These are phyloP conservation scores for Solanum acaule DNA, from an alignment of 257 asterid species.

Conservation along the genomic window DNA sequence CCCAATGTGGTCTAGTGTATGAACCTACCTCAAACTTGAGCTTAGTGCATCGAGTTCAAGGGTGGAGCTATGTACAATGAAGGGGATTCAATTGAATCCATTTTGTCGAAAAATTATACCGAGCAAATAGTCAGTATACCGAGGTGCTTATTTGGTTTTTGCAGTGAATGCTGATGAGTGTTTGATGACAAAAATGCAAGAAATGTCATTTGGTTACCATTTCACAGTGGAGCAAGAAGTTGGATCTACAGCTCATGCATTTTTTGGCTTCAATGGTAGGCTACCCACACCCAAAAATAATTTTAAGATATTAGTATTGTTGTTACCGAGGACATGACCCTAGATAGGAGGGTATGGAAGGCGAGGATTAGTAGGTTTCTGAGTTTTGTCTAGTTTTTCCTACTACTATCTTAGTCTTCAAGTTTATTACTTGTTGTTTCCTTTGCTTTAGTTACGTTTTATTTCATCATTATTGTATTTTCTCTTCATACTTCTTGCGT, in stretches of 20 bases:
- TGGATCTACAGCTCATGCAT: slow-evolving; percentile 49
- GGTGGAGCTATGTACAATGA: background rate
- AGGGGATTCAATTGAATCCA: background rate
- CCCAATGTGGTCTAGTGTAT: background rate
- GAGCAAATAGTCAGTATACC: too few relatives aligned
- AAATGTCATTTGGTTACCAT: slow-evolving; percentile 37
- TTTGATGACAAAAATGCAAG: slow-evolving; percentile 11
- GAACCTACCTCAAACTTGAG: background rate
- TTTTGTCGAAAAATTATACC: background rate
- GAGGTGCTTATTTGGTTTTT: background rate
- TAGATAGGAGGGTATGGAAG: background rate
- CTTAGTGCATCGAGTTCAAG: background rate
- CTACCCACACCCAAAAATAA: background rate
- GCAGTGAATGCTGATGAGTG: slow-evolving; percentile 15
- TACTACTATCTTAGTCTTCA: background rate
- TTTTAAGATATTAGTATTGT: background rate
- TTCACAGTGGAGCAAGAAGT: slow-evolving; percentile 72
- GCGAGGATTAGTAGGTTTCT: background rate
- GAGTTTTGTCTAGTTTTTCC: background rate
- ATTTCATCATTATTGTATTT: background rate
- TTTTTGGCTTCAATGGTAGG: slow-evolving; percentile 63
- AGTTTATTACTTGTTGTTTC: background rate
- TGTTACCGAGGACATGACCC: background rate
- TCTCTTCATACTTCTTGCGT: background rate
- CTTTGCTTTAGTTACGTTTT: fast-evolving